phyloP scores from a whole-genome alignment of 1,139 yeast genomes.

The Geotrichum fermentans region DNA sequence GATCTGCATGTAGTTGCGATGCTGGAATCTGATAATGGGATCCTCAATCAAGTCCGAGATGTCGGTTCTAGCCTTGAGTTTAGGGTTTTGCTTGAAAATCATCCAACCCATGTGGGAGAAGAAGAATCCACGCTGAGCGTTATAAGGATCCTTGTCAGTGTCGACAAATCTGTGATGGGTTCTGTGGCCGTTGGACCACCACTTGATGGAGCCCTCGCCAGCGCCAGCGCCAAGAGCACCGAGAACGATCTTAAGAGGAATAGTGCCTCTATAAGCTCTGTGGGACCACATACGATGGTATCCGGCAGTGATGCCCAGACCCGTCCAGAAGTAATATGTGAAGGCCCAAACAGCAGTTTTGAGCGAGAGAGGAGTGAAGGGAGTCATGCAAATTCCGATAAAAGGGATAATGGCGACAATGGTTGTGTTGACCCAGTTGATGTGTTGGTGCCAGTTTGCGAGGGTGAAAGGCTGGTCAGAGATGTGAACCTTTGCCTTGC shows the following conservation, averaged over 20 bases:
- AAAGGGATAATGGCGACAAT: conserved; percentile 70
- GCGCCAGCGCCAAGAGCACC: conserved; percentile 93
- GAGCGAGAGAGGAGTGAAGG: conserved; percentile 51
- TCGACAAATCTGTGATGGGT: conserved; percentile 97
- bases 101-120: conserved; percentile 97
- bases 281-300: conserved; percentile 88
- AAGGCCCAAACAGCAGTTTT: conserved; percentile 62
- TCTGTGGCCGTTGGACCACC: conserved; percentile 99
- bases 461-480: conserved; percentile 89
- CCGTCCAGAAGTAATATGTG: conserved; percentile 62
- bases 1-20: conserved; percentile 73
- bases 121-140: conserved; percentile 94
- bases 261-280: conserved; percentile 72
- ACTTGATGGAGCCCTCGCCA: conserved; percentile 93
- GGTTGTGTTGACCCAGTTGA: conserved; percentile 90
- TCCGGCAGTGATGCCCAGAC: conserved; percentile 93
- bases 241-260: conserved; percentile 64
- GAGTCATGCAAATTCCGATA: conserved; percentile 53
- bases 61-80: conserved; percentile 91
- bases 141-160: conserved; percentile 94
- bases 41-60: conserved; percentile 87
- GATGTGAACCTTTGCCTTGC: conserved; percentile 56
- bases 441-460: conserved; percentile 76
- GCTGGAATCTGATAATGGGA: conserved; percentile 89
- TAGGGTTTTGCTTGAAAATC: conserved; percentile 89